Evolutionary conservation across 2,329 filamentous ascomycete genomes (phyloP).

Genomic region (Tolypocladium tropicale): DNA sequence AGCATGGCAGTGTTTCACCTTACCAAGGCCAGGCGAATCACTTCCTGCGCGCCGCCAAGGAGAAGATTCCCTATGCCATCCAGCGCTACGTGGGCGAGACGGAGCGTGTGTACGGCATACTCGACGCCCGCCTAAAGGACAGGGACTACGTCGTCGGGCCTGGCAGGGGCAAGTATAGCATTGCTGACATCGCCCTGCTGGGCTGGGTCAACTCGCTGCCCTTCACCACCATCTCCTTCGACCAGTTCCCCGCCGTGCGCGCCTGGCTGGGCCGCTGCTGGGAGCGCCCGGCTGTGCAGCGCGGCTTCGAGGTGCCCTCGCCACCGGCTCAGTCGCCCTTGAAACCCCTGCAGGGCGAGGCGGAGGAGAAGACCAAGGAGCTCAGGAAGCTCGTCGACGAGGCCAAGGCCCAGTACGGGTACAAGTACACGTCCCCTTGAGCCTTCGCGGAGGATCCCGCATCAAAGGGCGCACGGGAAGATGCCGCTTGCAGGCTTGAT

Average conservation of each 20-base stretch:
- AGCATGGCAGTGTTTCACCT: constrained; percentile 66
- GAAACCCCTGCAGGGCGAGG: constrained; percentile 8
- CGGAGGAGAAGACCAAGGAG: constrained; percentile 14
- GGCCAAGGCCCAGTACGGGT: constrained; percentile 35
- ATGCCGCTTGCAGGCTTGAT: no score
- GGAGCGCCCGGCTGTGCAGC: constrained; percentile 58
- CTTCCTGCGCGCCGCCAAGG: constrained; percentile 57
- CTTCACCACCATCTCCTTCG: constrained; percentile 25
- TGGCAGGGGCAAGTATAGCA: constrained; percentile 44
- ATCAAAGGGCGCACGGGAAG: no score
- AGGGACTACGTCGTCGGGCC: constrained; percentile 45
- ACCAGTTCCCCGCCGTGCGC: constrained; percentile 61
- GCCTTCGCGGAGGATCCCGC: neutral
- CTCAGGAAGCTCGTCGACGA: constrained; percentile 21
- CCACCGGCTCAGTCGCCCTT: constrained; percentile 27
- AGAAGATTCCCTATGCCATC: constrained; percentile 59
- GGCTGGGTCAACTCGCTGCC: constrained; percentile 49
- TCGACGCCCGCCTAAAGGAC: constrained; percentile 52
- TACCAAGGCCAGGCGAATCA: constrained; percentile 69
- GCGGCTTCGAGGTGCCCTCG: constrained; percentile 59
- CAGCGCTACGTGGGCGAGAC: constrained; percentile 70
- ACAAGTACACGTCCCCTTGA: constrained; percentile 35
- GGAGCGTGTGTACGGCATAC: constrained; percentile 60
- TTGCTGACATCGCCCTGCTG: constrained; percentile 63
- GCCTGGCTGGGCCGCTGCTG: constrained; percentile 64